Base-by-base conservation (phyloP, 2,329 filamentous ascomycete species). In the Trichoderma breve region DNA sequence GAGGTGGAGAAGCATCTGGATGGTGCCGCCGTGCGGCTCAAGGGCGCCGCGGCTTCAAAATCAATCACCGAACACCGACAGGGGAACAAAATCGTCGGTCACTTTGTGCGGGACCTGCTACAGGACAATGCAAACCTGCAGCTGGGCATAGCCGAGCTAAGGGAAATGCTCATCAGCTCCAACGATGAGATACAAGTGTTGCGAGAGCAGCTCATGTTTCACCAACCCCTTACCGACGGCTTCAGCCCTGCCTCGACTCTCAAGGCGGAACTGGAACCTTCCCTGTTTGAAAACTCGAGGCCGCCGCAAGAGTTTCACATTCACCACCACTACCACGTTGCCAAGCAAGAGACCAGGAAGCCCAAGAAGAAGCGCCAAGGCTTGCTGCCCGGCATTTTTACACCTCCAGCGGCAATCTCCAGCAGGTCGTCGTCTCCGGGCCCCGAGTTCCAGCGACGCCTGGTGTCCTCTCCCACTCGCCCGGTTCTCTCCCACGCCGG, bases 81-180 rank as follows among this genome's bases (percentile, higher is more conserved):
- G 71, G 86, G 63, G 24, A 89, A 86, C 73, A 90, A 86, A 72
- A 93, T 97, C 47, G 93, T 98, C n/a, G 95, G 93, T 24, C 93
- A 97, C 78, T 98, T 99, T 76, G 96, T 99, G 71, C 94, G 95
- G 76, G 96, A 98, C 80, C 93, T 99, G 71, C 85, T 99, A 21
- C 92, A 97, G 77, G 96, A 99, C 80, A 99, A 99, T 78, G 94
- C 95, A 11, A 97, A 94, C 76, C 84, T 99, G 58, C 96, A 99
- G 80, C 87, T 96, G 74, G 94, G 94, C 18, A 97, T 98, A 73
- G 89, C 95, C 67, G 96, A 99, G 83, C 84, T 99, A 62, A 88
- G 95, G 21, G 95, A 97, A 79, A 91, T 99, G 90, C 86, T 99
- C 26, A 88, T 94, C 77, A 94, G 89, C 79, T 97, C 95, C 3